A percentile compares a stretch with the other conserved stretches of the same genome.
phyloP scores from a whole-genome alignment of 495 filamentous ascomycete species.

The Lasiosphaeria miniovina region DNA sequence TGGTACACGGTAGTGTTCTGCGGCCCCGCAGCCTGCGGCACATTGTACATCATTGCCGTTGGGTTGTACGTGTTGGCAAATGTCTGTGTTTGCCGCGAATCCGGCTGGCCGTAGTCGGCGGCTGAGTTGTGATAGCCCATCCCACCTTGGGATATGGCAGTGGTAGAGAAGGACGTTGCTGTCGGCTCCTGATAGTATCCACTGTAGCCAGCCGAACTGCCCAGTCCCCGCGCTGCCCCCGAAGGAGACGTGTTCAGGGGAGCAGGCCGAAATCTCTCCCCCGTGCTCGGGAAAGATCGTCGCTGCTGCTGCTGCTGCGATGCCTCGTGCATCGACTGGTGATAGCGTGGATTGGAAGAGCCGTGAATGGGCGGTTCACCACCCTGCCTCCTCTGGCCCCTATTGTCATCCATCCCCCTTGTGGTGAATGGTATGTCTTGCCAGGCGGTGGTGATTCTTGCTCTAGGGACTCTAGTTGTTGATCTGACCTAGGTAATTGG shows the following conservation, averaged over 20 bases:
- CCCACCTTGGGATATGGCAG: conserved; percentile 43
- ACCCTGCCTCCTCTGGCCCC: conserved; percentile 64
- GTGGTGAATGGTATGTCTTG: conserved; percentile 31
- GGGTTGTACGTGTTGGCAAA: conserved; percentile 51
- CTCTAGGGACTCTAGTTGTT: neutral
- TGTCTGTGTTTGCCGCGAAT: conserved; percentile 49
- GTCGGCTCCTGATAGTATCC: conserved; percentile 54
- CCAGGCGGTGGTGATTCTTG: neutral
- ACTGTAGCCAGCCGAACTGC: conserved; percentile 50
- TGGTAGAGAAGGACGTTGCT: conserved; percentile 43
- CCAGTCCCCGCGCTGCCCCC: conserved; percentile 38
- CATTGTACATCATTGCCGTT: conserved; percentile 72
- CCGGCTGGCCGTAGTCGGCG: conserved; percentile 47
- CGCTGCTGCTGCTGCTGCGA: conserved; percentile 34
- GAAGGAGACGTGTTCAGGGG: conserved; percentile 44
- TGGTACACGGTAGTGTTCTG: conserved; percentile 65
- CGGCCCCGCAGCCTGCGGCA: conserved; percentile 64
- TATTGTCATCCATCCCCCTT: conserved; percentile 68
- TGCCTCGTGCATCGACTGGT: conserved; percentile 38
- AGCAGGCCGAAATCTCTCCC: conserved; percentile 48
- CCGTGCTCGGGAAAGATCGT: conserved; percentile 38
- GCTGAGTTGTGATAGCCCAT: conserved; percentile 51
- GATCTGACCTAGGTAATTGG: neutral
- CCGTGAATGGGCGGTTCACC: conserved; percentile 52
- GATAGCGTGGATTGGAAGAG: conserved; percentile 43